Conservation (phyloP, 225 moss, liverwort and hornwort genomes). For the Rhytidiadelphus loreus region DNA sequence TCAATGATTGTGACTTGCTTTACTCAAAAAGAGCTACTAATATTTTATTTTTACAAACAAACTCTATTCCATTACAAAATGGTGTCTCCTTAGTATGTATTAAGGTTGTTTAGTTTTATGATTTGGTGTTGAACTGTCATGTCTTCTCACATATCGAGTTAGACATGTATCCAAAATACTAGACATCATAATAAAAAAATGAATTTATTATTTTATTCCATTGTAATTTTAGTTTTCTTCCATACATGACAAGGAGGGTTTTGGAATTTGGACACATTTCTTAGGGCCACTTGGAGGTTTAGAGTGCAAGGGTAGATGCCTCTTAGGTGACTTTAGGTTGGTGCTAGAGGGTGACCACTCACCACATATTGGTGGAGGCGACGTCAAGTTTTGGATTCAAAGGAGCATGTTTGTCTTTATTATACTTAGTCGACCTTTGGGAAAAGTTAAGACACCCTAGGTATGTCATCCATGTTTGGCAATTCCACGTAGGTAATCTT, state of each 20-base stretch:
- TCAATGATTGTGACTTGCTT: not conserved
- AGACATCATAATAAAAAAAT: rapidly evolving
- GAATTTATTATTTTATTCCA: too few species aligned
- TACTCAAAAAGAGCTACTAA: not conserved
- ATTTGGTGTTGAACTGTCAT: too few species aligned
- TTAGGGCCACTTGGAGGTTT: rapidly evolving
- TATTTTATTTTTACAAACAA: not conserved
- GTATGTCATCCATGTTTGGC: too few species aligned
- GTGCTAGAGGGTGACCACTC: rapidly evolving
- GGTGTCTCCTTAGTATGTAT: not conserved
- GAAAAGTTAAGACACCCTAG: not conserved
- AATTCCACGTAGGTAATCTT: not conserved
- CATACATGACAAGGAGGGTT: rapidly evolving
- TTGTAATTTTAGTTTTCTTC: too few species aligned
- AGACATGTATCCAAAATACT: not conserved
- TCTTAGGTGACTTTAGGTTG: too few species aligned
- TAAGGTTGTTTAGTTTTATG: not conserved
- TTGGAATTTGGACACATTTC: not conserved
- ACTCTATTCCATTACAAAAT: not conserved
- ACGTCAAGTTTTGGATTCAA: too few species aligned
- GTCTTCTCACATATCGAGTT: too few species aligned
- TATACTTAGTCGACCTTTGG: rapidly evolving
- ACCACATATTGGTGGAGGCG: rapidly evolving
- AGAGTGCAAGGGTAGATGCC: rapidly evolving
- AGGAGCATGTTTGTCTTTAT: not conserved